A percentile compares a stretch with the other conserved stretches of the same genome.
These are phyloP conservation scores for Handroanthus guayacan DNA, from an alignment of 257 asterid genomes.

Conservation along the genomic window DNA sequence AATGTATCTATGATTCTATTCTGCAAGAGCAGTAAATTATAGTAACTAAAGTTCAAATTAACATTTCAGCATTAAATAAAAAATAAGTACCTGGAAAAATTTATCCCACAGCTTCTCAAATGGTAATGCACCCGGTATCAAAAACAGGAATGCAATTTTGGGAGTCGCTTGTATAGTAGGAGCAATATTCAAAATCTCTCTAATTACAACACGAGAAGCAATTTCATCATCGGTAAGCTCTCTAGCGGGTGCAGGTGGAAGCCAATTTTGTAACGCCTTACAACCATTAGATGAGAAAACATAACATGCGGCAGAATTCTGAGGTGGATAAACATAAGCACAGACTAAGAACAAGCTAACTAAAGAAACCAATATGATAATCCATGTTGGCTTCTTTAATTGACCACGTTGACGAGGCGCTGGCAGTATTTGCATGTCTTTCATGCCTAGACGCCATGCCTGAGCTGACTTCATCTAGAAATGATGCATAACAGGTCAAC, in stretches of 20 bases:
- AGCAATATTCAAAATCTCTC: conserved; percentile 76
- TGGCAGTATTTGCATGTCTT: conserved; percentile 77
- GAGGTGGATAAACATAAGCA: conserved; percentile 93
- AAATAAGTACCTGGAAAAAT: conserved; percentile 81
- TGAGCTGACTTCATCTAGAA: conserved; percentile 84
- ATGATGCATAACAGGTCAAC: conserved; percentile 55
- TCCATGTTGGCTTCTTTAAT: conserved; percentile 93
- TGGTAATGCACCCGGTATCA: conserved; percentile 97
- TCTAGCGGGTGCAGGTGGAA: conserved; percentile 83
- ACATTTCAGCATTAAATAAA: background rate
- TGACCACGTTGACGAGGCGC: conserved; percentile 87
- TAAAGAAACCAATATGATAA: conserved; percentile 80
- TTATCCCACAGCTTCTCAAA: conserved; percentile 97
- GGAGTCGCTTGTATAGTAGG: conserved; percentile 54
- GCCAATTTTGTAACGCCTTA: conserved; percentile 76
- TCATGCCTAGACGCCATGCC: conserved; percentile 91
- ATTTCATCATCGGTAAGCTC: conserved; percentile 85
- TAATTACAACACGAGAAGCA: conserved; percentile 86
- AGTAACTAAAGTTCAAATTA: background rate
- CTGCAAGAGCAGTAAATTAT: background rate
- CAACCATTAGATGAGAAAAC: conserved; percentile 83
- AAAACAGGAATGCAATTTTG: conserved; percentile 90
- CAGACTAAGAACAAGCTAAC: conserved; percentile 87
- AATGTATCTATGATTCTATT: background rate
- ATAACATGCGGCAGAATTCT: conserved; percentile 81